Conservation (phyloP, 257 asterid species). For the Forsythia suspensa region DNA sequence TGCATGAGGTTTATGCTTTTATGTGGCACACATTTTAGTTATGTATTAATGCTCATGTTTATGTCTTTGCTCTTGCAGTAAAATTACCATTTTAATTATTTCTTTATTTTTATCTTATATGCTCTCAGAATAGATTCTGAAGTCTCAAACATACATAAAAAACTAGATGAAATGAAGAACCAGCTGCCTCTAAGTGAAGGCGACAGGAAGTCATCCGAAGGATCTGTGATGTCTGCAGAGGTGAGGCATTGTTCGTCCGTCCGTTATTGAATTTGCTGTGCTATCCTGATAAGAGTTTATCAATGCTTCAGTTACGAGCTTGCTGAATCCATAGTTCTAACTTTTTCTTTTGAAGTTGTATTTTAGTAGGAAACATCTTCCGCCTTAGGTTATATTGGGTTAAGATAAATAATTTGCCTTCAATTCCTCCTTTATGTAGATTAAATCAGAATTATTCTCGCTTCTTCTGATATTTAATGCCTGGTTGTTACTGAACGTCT, state of each 20-base stretch:
- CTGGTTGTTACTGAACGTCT: not conserved
- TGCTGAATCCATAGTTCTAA: not conserved
- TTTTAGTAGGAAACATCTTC: not conserved
- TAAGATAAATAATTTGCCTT: not conserved
- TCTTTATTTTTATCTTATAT: constrained; percentile 40
- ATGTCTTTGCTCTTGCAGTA: constrained; percentile 15
- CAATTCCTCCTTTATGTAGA: not conserved
- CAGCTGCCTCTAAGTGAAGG: constrained; percentile 46
- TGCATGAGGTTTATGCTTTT: not conserved
- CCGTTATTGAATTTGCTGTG: not conserved
- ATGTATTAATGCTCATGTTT: not conserved
- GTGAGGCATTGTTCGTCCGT: constrained; percentile 39
- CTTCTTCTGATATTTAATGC: not conserved
- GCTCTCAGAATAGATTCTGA: constrained; percentile 98
- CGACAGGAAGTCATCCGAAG: constrained; percentile 35
- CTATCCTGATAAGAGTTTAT: constrained; percentile 9
- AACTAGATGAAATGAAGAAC: constrained; percentile 53
- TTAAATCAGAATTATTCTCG: not conserved
- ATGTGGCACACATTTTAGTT: not conserved
- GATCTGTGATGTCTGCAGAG: constrained; percentile 53
- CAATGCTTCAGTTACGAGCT: constrained; percentile 1
- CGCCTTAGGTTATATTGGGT: not conserved
- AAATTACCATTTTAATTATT: constrained; percentile 45
- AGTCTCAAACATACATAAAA: constrained; percentile 68
- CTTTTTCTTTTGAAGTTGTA: constrained; percentile 5